Conservation (phyloP, 1,284 basidiomycete genomes). For the Ceratobasidium sp. region DNA sequence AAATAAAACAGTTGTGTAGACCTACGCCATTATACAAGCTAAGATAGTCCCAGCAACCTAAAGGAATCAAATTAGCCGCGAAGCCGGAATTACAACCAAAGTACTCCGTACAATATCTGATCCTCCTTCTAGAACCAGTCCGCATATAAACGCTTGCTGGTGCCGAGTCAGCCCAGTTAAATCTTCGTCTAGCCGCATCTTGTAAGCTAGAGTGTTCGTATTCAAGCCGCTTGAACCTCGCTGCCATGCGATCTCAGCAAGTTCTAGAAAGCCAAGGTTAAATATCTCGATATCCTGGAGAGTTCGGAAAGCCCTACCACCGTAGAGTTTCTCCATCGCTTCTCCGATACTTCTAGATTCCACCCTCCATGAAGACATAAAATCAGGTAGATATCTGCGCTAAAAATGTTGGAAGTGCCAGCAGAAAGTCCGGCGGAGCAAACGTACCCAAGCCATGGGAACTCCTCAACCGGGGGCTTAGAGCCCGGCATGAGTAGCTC, state of each 20-base stretch:
- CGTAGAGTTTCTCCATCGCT: constrained; percentile 29
- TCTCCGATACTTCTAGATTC: not conserved
- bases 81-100: not conserved
- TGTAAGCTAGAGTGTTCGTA: constrained; percentile 10
- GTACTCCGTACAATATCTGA: constrained; percentile 27
- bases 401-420: not conserved
- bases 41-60: constrained; percentile 22
- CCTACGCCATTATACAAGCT: constrained; percentile 14
- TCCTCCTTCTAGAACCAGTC: constrained; percentile 25
- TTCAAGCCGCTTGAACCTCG: constrained; percentile 14
- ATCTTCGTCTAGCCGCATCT: constrained; percentile 2
- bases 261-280: not conserved
- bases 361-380: constrained; percentile 13
- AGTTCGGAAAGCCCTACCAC: not conserved
- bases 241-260: constrained; percentile 27
- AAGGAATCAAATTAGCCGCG: not conserved
- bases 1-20: not conserved
- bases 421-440: too few species aligned
- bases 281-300: not conserved
- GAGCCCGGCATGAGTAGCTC: constrained; percentile 15
- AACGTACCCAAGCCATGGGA: constrained; percentile 23
- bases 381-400: constrained; percentile 5
- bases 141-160: constrained; percentile 19
- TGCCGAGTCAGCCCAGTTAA: constrained; percentile 5
- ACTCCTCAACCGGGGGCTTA: constrained; percentile 23